phyloP scores from a whole-genome alignment of 2,329 filamentous ascomycete species.

The Cryphonectria nitschkei region DNA sequence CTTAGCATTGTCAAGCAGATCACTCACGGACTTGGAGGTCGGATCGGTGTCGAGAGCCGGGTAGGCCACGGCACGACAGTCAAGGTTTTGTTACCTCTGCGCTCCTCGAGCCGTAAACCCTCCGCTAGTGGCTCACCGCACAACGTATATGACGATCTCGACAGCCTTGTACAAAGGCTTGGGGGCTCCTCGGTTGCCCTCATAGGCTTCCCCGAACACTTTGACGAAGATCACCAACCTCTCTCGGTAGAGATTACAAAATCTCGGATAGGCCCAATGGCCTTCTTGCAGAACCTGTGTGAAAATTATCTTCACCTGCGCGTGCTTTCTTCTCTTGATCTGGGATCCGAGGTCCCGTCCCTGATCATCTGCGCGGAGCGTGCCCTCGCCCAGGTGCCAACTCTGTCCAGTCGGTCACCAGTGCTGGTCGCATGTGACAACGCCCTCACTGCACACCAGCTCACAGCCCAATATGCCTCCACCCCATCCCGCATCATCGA shows the following conservation, averaged over 20 bases:
- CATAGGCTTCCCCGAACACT: conserved; percentile 10
- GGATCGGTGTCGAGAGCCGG: conserved; percentile 58
- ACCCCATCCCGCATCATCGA: conserved; percentile 13
- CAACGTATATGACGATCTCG: background rate
- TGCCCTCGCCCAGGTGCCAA: conserved; percentile 4
- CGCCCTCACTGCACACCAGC: conserved; percentile 22
- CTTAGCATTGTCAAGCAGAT: conserved; percentile 67
- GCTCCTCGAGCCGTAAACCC: background rate
- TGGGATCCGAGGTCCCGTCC: background rate
- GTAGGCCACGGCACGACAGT: conserved; percentile 39
- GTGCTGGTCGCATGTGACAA: conserved; percentile 23
- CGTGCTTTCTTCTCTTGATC: conserved; percentile 12
- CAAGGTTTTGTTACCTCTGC: conserved; percentile 30
- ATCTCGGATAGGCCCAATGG: background rate
- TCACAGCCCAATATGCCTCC: background rate
- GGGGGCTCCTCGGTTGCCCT: conserved; percentile 12
- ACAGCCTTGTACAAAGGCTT: background rate
- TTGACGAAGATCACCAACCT: background rate
- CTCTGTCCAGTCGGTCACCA: background rate
- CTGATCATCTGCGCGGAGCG: conserved; percentile 19
- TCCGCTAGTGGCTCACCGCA: background rate
- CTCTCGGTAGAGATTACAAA: background rate
- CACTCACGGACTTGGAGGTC: conserved; percentile 61
- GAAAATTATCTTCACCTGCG: conserved; percentile 10
- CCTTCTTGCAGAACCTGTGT: conserved; percentile 5